Evolutionary conservation across 129 eudicot genomes (phyloP), one percentile per base, ranked within the genome.

Genomic region (Smallanthus sonchifolius): DNA sequence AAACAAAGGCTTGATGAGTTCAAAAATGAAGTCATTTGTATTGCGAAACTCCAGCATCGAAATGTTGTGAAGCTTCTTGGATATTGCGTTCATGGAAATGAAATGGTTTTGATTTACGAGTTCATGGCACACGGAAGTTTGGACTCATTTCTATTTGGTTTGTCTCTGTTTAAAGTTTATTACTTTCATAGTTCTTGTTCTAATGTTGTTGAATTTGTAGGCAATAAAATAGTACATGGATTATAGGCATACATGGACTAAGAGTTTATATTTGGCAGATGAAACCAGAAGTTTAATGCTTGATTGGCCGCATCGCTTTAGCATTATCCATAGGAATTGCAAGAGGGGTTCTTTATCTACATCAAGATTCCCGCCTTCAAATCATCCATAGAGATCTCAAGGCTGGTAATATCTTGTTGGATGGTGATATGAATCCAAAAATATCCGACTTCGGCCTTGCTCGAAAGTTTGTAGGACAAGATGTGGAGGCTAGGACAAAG

Each of bases 51-150:
- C 52, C 89, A 85, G 62, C 89, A 85, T 37, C 81, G 84, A 0
- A 85, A 85, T 76, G 84, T 85, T 73, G 89, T 82, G 42, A 82
- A 74, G 82, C 86, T 82, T 64, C 72, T 85, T 17, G 89, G 89
- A 56, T 85, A 54, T 47, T 81, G 84, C 77, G 55, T 74, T 44
- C 65, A 84, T 39, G 69, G 79, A 65, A 65, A 81, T 9, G 86
- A 85, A 49, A 66, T 73, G 75, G 56, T 67, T 40, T 42, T 77
- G 20, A 37, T 77, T 16, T 77, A 68, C 30, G 30, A 24, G 30
- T 24, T 24, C 30, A 24, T 24, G 30, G 1, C 30, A 1, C 0
- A 24, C 30, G 30, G 30, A 24, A 24, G 30, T 24, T 60, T 60
- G 39, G 65, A 60, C 65, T 28, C 10, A 10, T 9, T 32, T 35